Evolutionary conservation across 495 filamentous ascomycete genomes (phyloP).

Genomic region (Xylaria nigripes): DNA sequence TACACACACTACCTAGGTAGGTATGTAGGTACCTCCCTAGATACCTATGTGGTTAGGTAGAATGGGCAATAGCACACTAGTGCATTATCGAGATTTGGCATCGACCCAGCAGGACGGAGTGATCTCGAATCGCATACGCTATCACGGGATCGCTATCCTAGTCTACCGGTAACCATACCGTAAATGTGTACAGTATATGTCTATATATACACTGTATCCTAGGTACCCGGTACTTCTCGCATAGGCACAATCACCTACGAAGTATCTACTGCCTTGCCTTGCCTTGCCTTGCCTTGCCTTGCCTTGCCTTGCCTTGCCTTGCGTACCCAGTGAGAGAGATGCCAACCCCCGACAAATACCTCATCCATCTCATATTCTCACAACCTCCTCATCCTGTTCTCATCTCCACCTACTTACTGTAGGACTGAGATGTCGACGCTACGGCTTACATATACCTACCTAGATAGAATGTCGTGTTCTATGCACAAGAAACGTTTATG

Average conservation of each 20-base stretch:
- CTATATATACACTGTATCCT: not conserved
- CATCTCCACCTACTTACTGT: no score
- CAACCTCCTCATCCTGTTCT: not conserved
- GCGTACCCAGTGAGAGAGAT: no score
- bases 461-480: not conserved
- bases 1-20: no score
- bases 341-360: conserved; percentile 7
- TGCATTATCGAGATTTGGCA: conserved; percentile 11
- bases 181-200: not conserved
- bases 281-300: no score
- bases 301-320: no score
- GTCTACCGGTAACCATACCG: not conserved
- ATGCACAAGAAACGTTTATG: not conserved
- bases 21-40: not conserved
- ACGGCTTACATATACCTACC: not conserved
- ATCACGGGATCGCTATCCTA: conserved; percentile 16
- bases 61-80: not conserved
- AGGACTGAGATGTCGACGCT: not conserved
- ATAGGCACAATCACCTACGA: no score
- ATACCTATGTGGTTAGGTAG: not conserved
- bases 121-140: conserved; percentile 26
- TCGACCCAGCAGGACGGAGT: conserved; percentile 28
- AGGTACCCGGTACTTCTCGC: not conserved
- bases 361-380: conserved; percentile 2
- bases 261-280: no score